These are phyloP conservation scores for Evernia prunastri DNA, from an alignment of 495 filamentous ascomycete genomes.

Conservation along the genomic window DNA sequence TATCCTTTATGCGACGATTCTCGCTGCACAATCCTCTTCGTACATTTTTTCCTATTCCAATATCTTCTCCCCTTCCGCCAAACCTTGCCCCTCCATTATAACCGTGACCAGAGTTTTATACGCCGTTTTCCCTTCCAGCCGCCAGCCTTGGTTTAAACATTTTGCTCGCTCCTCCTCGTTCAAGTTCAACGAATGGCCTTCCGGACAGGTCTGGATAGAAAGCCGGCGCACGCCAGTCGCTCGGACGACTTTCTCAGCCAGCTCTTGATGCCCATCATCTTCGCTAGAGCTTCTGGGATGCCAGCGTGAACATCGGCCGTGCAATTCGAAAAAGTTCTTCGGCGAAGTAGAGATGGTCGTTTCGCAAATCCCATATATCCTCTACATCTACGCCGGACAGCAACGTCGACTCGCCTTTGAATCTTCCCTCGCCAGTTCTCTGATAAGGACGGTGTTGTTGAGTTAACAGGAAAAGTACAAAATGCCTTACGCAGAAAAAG, in stretches of 20 bases:
- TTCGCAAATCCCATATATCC: not conserved
- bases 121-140: not conserved
- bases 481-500: too few relatives aligned
- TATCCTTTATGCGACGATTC: not conserved
- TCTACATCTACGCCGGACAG: slow-evolving; percentile 3
- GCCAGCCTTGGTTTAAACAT: not conserved
- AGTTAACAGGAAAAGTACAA: too few relatives aligned
- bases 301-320: not conserved
- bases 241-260: not conserved
- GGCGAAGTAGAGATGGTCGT: slow-evolving; percentile 2
- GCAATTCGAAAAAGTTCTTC: slow-evolving; percentile 3
- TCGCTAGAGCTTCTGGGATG: too few relatives aligned
- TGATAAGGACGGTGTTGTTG: too few relatives aligned
- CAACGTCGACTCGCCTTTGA: too few relatives aligned
- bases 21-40: not conserved
- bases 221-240: not conserved
- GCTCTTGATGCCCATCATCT: too few relatives aligned
- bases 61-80: slow-evolving; percentile 1
- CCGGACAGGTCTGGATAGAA: not conserved
- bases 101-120: not conserved
- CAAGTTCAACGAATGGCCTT: not conserved
- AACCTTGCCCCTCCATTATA: not conserved
- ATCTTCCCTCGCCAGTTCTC: too few relatives aligned
- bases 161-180: not conserved
- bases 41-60: slow-evolving; percentile 2